Evolutionary conservation across 139 green algal genomes (phyloP).

Genomic region (Tetraselmis chui): DNA sequence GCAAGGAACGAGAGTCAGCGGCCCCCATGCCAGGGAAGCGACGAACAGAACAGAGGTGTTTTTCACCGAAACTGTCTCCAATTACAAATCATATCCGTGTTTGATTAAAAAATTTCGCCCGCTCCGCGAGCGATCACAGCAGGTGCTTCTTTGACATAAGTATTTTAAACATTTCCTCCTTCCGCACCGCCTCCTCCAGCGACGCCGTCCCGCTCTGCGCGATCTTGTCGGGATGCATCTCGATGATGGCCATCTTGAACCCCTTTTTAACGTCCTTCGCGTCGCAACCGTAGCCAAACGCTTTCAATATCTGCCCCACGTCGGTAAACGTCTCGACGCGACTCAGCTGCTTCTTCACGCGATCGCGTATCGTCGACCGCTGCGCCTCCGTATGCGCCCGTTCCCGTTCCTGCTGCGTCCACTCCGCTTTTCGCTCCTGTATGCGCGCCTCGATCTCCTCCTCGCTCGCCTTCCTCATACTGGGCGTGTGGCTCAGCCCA

Average conservation of each 20-base stretch:
- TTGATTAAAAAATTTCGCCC: too few relatives aligned
- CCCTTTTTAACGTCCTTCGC: background rate
- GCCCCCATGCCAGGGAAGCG: too few relatives aligned
- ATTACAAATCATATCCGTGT: too few relatives aligned
- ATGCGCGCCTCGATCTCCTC: background rate
- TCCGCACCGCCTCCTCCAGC: background rate
- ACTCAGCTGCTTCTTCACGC: background rate
- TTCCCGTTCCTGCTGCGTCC: background rate
- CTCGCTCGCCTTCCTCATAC: background rate
- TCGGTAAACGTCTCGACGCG: background rate
- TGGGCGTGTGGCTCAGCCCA: background rate
- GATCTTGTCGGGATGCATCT: background rate
- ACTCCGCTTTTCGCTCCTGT: background rate
- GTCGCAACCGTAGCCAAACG: background rate
- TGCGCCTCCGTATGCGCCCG: background rate
- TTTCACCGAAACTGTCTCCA: too few relatives aligned
- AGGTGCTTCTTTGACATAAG: background rate
- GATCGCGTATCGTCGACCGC: background rate
- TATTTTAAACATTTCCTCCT: background rate
- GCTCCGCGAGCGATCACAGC: too few relatives aligned
- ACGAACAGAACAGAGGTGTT: too few relatives aligned
- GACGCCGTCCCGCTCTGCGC: background rate
- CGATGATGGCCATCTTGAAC: background rate
- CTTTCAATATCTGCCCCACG: background rate
- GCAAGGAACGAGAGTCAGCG: too few relatives aligned